Evolutionary conservation across 768 basidiomycete genomes (phyloP), one percentile per base, ranked within the genome.

Genomic region (Lactifluus subvellereus): DNA sequence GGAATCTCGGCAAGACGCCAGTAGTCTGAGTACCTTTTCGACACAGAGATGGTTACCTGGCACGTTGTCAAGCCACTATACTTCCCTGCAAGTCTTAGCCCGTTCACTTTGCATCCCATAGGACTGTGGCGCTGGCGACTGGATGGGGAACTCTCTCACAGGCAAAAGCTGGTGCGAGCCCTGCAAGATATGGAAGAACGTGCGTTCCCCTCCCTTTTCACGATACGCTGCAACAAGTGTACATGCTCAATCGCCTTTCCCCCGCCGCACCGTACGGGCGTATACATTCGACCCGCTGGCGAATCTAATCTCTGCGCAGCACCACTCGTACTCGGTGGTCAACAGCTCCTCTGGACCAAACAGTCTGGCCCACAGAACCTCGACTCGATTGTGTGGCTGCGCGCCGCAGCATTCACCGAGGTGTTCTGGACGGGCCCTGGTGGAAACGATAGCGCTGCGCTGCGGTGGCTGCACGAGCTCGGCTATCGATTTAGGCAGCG

Each of bases 101-200:
- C 42, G 1, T 48, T 18, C 47, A 10, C 51, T 20, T 38, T 42
- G 57, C 37, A 10, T 22, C 1, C 11, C 35, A 62, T 56, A 77
- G 75, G 89, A 91, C 68, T 89, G 87, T 66, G 89, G 89, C 40
- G 83, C 73, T 1, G 89, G 89, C 8, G 84, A 78, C 90, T 91
- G 88, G 86, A 73, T 89, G 10, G 87, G 86, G 0, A 72, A 80
- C 40, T 72, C 68, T 66, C 38, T 30, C 32, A 32, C 64, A 47
- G 80, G 82, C 33, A 83, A 83, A 62, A 84, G 83, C 68, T 89
- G 88, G 86, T 89, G 86, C 69, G 85, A 86, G 68, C 86, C 88
- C 0, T 89, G 85, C 82, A 89, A 89, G 73, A 84, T 84, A 6
- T 92, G 89, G 89, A 83, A 87, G 69, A 80, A 83, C 74, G 86